phyloP scores from a whole-genome alignment of 2,329 filamentous ascomycete species.

The Pseudocercospora fuligena region DNA sequence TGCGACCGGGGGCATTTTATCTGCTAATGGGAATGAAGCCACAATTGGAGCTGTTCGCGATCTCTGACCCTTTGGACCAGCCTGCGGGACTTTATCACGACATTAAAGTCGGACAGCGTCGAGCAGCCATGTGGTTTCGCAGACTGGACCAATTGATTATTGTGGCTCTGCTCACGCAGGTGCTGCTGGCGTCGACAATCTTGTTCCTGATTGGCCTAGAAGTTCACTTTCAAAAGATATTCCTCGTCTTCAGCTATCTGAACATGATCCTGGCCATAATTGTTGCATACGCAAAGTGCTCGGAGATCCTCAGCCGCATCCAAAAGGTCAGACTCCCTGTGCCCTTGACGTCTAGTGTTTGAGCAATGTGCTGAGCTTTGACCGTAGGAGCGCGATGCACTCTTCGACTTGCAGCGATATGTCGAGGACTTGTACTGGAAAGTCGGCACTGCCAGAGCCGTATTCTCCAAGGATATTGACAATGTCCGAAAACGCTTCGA shows the following conservation, averaged over 20 bases:
- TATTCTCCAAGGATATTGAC: background rate
- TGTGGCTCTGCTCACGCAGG: conserved; percentile 16
- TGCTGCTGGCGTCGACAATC: conserved; percentile 23
- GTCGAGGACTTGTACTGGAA: background rate
- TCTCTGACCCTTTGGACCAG: background rate
- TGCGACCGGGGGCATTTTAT: background rate
- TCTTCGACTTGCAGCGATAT: background rate
- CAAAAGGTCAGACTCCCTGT: background rate
- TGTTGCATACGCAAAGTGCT: background rate
- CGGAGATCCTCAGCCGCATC: background rate
- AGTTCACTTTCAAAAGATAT: background rate
- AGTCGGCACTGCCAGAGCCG: background rate
- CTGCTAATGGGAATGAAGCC: background rate
- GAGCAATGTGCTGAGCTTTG: no score
- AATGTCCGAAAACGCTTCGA: background rate
- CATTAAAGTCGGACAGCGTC: background rate
- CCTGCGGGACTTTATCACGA: background rate
- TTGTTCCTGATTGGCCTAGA: conserved; percentile 15
- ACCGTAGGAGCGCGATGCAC: background rate
- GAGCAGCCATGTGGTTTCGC: background rate
- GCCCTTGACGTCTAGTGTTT: background rate
- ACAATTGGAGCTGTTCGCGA: background rate
- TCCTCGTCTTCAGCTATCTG: background rate
- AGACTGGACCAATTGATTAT: conserved; percentile 1
- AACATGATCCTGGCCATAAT: background rate